These are phyloP conservation scores for Cryptococcus sp. DNA, from an alignment of 1,284 basidiomycete genomes.

Conservation along the genomic window DNA sequence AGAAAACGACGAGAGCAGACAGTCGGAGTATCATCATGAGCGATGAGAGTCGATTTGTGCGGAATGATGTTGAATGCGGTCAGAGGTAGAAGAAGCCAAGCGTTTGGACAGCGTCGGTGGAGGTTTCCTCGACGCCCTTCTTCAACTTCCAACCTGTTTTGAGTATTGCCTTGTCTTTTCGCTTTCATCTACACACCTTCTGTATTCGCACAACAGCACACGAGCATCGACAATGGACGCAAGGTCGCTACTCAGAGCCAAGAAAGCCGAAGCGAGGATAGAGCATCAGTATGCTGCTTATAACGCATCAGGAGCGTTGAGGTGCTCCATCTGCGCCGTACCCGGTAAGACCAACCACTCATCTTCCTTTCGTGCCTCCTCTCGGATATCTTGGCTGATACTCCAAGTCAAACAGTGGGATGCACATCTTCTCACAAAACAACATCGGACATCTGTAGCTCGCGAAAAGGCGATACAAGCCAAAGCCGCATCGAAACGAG, in stretches of 20 bases:
- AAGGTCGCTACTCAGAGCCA: slow-evolving; percentile 42
- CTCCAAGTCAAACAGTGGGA: slow-evolving; percentile 48
- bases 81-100: too few species aligned
- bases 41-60: too few species aligned
- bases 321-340: slow-evolving; percentile 44
- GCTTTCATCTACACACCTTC: too few species aligned
- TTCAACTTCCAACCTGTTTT: too few species aligned
- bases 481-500: slow-evolving; percentile 21
- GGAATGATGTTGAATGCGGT: too few species aligned
- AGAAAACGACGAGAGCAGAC: not conserved
- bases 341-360: slow-evolving; percentile 32
- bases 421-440: slow-evolving; percentile 45
- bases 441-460: slow-evolving; percentile 41
- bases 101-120: too few species aligned
- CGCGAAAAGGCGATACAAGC: slow-evolving; percentile 36
- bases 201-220: too few species aligned
- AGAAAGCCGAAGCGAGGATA: slow-evolving; percentile 42
- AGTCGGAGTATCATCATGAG: too few species aligned
- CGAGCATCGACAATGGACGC: slow-evolving; percentile 37
- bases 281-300: slow-evolving; percentile 43
- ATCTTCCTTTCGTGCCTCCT: not conserved
- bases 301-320: slow-evolving; percentile 33
- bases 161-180: not conserved
- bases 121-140: too few species aligned
- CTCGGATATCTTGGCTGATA: not conserved